Evolutionary conservation across 305 asterid genomes (phyloP), one percentile per base, ranked within the genome.

Genomic region (Plantago rigida): DNA sequence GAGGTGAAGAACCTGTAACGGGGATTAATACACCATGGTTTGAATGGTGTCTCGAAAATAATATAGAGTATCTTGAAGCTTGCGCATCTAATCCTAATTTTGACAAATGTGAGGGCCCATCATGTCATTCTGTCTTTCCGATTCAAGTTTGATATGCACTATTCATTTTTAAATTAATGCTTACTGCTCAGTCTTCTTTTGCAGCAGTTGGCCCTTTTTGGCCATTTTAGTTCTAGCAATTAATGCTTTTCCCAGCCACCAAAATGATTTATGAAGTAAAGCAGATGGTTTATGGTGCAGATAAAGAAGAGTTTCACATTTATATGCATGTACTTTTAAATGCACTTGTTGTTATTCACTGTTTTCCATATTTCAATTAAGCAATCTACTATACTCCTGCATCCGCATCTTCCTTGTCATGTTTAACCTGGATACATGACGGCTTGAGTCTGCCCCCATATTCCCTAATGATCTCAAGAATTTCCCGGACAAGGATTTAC

Each of bases 21-120:
- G 97, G 75, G 50, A 67, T 73, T 51, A 88, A 78, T 68, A 75
- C 69, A 62, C 79, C 84, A 46, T 87, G 80, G 74, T 13, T 77
- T 62, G 84, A 86, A 53, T 92, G 99, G 96, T 88, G 99, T 77
- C 79, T 86, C 15, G 89, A 92, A 55, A 84, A 77, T 64, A 79
- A 73, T 71, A 84, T 92, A 39, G 99, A 92, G 74, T 92, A 77
- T 64, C 80, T 86, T 74, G 99, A 92, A 82, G 89, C 94, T 67
- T 92, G 97, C 69, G 95, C 87, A 49, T 84, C 97, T 22, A 86
- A 84, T 76, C 69, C 86, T 70, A 90, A 76, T 57, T 91, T 92
- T 67, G 99, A 92, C 82, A 75, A 80, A 66, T 88, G 99, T 92
- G 77, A 74, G 89, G 47, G 64, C 73, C 54, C 68, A 29, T 15